Evolutionary conservation across 2,329 filamentous ascomycete genomes (phyloP).

Genomic region (Colletotrichum cereale): DNA sequence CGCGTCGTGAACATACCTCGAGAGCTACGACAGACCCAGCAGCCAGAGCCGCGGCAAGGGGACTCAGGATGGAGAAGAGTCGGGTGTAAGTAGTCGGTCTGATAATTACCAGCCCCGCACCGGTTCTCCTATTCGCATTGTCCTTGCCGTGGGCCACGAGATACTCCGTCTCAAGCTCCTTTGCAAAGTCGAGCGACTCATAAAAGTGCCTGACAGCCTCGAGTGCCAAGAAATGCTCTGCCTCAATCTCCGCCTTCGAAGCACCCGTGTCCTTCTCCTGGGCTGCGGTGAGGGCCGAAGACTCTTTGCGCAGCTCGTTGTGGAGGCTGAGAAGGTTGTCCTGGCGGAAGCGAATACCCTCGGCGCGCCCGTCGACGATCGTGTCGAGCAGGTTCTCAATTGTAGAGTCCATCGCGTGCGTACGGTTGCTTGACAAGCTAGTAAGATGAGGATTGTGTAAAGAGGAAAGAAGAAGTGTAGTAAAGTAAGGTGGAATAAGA

Average conservation of each 20-base stretch:
- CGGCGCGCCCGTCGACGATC: conserved; percentile 57
- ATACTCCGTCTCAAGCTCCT: conserved; percentile 43
- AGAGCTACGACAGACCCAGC: conserved; percentile 48
- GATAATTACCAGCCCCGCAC: conserved; percentile 44
- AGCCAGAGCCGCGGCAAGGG: conserved; percentile 46
- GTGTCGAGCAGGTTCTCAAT: conserved; percentile 51
- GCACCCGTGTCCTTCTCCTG: conserved; percentile 54
- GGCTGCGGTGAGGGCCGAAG: conserved; percentile 52
- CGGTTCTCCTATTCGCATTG: conserved; percentile 28
- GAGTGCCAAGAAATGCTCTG: conserved; percentile 57
- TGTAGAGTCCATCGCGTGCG: conserved; percentile 18
- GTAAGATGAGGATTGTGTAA: background rate
- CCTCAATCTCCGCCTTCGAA: conserved; percentile 45
- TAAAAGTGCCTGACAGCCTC: conserved; percentile 55
- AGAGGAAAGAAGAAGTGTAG: background rate
- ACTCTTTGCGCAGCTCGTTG: conserved; percentile 51
- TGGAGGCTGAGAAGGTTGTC: conserved; percentile 59
- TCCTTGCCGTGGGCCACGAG: conserved; percentile 39
- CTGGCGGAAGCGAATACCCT: conserved; percentile 60
- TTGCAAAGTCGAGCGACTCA: conserved; percentile 50
- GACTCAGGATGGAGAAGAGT: conserved; percentile 45
- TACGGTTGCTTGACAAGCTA: background rate
- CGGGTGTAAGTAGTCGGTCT: conserved; percentile 44
- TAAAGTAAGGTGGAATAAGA: background rate
- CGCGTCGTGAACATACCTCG: conserved; percentile 42